Conservation (phyloP, 495 filamentous ascomycete species). For the Penicillium longicatenatum region DNA sequence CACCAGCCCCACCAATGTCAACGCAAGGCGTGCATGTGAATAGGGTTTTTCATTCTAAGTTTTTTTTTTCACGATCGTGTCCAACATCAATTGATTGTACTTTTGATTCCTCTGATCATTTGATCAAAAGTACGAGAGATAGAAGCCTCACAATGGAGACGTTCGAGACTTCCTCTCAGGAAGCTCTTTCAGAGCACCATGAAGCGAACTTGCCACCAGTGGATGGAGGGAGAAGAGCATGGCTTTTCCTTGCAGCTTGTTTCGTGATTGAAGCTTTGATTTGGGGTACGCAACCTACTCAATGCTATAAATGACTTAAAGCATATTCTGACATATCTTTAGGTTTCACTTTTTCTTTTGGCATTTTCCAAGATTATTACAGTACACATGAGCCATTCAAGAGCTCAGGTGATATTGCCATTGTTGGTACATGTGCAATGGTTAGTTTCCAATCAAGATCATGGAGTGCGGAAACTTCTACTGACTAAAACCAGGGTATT, state of each 20-base stretch:
- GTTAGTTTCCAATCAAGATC: conserved; percentile 19
- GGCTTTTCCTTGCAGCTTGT: conserved; percentile 61
- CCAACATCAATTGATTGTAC: neutral
- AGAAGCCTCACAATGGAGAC: conserved; percentile 11
- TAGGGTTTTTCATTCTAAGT: neutral
- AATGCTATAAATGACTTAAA: neutral
- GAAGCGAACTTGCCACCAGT: conserved; percentile 46
- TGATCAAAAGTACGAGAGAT: neutral
- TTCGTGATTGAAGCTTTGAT: conserved; percentile 67
- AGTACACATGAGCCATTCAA: conserved; percentile 47
- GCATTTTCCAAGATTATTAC: conserved; percentile 63
- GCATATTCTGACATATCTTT: neutral
- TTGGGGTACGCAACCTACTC: conserved; percentile 51
- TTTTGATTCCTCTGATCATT: neutral
- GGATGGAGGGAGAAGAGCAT: conserved; percentile 64
- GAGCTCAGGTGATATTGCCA: conserved; percentile 40
- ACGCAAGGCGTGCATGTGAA: neutral
- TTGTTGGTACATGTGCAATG: conserved; percentile 49
- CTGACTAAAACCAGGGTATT: conserved; percentile 35
- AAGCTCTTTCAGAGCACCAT: conserved; percentile 24
- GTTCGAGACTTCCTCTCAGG: conserved; percentile 11
- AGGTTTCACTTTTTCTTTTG: conserved; percentile 68
- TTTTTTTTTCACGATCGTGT: neutral
- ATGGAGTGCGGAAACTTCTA: neutral
- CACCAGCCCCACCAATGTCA: neutral